phyloP scores from a whole-genome alignment of 257 asterid genomes.

The Jaltomata sinuosa region DNA sequence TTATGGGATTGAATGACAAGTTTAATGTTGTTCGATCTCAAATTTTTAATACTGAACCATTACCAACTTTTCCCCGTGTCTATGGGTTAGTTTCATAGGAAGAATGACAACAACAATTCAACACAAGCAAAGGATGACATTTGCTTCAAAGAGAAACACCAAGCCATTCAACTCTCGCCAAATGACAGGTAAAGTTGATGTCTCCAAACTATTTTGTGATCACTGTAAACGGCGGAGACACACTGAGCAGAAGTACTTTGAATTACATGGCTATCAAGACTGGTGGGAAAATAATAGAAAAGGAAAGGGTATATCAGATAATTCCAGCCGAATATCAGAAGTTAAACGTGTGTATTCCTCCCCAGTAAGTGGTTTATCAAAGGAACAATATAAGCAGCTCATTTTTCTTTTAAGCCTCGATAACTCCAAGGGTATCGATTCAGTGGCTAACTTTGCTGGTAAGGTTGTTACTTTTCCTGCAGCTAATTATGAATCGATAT shows the following conservation, averaged over 20 bases:
- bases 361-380: background rate
- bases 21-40: no score
- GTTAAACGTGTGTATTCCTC: background rate
- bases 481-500: background rate
- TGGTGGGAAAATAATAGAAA: background rate
- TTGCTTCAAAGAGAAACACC: background rate
- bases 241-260: background rate
- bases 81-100: no score
- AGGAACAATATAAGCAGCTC: background rate
- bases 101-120: background rate
- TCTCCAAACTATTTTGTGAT: background rate
- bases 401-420: background rate
- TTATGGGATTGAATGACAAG: no score
- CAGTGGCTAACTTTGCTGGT: background rate
- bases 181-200: background rate
- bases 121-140: background rate
- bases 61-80: no score
- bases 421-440: background rate
- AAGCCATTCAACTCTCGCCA: background rate
- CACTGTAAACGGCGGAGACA: background rate
- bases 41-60: no score
- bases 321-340: background rate
- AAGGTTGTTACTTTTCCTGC: background rate
- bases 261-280: background rate
- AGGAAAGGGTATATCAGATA: background rate